Base-by-base conservation (phyloP, 768 basidiomycete species). In the Phaeolepiota aurea region DNA sequence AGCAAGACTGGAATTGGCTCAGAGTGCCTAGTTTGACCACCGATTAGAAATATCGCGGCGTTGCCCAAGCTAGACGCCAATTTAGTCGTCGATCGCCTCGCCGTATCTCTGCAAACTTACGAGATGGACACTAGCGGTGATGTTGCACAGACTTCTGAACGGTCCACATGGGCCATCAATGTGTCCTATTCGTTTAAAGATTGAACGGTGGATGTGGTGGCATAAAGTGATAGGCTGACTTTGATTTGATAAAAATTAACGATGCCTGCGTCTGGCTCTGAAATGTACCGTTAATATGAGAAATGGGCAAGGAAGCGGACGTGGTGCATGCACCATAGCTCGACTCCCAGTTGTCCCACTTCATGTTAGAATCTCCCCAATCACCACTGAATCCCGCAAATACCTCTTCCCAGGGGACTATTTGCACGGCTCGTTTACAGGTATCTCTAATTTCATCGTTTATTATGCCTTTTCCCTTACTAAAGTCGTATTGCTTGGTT, bases 111-210 rank as follows among this genome's bases (percentile, higher is more conserved):
- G n/a, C n/a, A n/a, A 5, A 59, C 85, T 51, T 48, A 93, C 92
- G 92, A 96, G 37, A 99, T 80, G 0, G 91, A 96, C 3, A 97
- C 88, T 0, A 99, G 72, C 0, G 94, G 94, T 0, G 89, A 82
- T 3, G 88, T 88, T 2, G 89, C 80, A 50, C 92, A 94, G 5
- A 94, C 72, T 62, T 99, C 94, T 15, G 93, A 91, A 14, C 88
- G 85, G 59, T 99, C 94, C n/a, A 96, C 89, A 57, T 99, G 94
- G 0, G 78, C 94, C 85, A 97, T 97, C 14, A 99, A 75, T 0
- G 91, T 88, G 47, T 98, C 92, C 75, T 81, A 32, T 2, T 42
- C 37, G 11, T 34, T 20, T 41, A 37, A 14, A 38, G 30, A 22
- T 36, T 14, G 40, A 22, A 18, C 5, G 12, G 22, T n/a, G n/a